Base-by-base conservation (phyloP, 352 stramenopile genomes). In the Aphanomyces stellatus region DNA sequence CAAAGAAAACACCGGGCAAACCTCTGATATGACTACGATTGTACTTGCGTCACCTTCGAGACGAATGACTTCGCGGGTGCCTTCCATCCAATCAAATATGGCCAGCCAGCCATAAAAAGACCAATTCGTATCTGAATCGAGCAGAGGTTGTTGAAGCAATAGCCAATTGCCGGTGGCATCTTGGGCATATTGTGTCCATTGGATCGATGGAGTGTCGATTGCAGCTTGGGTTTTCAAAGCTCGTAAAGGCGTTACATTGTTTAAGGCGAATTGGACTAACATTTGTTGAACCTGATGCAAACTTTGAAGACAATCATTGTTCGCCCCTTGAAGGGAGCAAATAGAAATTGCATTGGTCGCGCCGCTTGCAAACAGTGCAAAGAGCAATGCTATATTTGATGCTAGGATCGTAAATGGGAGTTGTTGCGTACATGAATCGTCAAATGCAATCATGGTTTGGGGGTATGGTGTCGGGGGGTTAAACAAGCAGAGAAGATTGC, bases 21-120 rank as follows among this genome's bases (percentile, higher is more conserved):
- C 37, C 8, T 63, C 55, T 15, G 41, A 51, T 17, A 51, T 63
- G 7, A 63, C 8, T 5, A 22, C 22, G 24, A 63, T 22, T 10
- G 41, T 63, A 1, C n/a, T 19, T 22, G n/a, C 55, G n/a, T 63
- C 55, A 4, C 55, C 55, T 49, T 63, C 17, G 13, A 63, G 48
- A 27, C n/a, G 35, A 15, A 63, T 25, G n/a, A 63, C 55, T 27
- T 63, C 55, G 10, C 55, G 41, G 10, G 19, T 31, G 22, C 55
- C 55, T 22, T 4, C 1, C 4, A 63, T 31, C 41, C 55, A 63
- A 22, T 63, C 55, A 25, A 42, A 10, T 19, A 63, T n/a, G 19
- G 35, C 33, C n/a, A 63, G n/a, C 19, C 35, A 63, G 7, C 55
- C 55, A 56, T 49, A 17, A 51, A 51, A 63, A 6, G 27, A 48